Conservation (phyloP, 768 basidiomycete species). For the Tephrocybe sp. region DNA sequence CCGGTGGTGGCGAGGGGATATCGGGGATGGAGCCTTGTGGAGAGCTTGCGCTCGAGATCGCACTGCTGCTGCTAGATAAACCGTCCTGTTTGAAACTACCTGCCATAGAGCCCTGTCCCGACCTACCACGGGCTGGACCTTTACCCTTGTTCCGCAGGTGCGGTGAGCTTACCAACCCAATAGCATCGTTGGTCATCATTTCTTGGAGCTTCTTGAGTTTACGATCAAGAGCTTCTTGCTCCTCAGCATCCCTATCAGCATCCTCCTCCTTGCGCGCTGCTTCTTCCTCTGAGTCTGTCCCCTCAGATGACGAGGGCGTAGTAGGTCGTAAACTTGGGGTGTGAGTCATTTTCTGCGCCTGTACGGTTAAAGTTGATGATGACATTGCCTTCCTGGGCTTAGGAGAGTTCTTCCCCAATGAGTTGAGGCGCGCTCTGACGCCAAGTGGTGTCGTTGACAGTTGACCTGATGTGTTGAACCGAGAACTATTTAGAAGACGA, state of each 20-base stretch:
- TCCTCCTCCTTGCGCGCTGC: constrained; percentile 67
- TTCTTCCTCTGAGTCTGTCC: constrained; percentile 58
- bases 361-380: constrained; percentile 72
- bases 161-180: constrained; percentile 61
- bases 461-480: constrained; percentile 36
- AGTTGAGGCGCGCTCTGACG: constrained; percentile 70
- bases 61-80: constrained; percentile 50
- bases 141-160: constrained; percentile 38
- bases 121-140: constrained; percentile 44
- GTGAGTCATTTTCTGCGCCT: constrained; percentile 41
- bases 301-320: constrained; percentile 53
- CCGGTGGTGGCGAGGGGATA: constrained; percentile 69
- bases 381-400: constrained; percentile 56
- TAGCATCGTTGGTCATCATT: constrained; percentile 69
- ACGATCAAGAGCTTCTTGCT: constrained; percentile 61
- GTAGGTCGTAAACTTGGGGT: constrained; percentile 35
- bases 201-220: constrained; percentile 68
- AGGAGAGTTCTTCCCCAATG: constrained; percentile 54
- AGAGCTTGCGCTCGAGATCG: constrained; percentile 71
- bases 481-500: constrained; percentile 31
- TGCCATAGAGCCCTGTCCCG: constrained; percentile 31
- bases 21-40: constrained; percentile 79
- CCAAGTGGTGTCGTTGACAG: constrained; percentile 50
- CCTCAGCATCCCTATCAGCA: constrained; percentile 61
- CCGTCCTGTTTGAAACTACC: constrained; percentile 35